Evolutionary conservation across 208 protist species (phyloP).

Genomic region (Acanthamoeba castellanii): DNA sequence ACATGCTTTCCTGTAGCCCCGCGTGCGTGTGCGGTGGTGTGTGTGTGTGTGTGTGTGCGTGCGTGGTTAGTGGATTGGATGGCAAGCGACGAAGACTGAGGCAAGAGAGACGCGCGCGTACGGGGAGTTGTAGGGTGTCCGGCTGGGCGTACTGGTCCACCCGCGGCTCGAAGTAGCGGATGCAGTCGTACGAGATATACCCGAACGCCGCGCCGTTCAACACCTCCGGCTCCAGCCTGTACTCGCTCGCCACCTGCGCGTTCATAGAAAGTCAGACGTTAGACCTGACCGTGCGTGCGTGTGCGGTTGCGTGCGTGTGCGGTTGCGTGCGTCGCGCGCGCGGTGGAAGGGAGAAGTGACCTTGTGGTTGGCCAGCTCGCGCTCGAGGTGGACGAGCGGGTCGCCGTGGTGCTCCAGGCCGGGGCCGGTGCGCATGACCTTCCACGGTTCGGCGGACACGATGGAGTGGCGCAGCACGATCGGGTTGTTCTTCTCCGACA

Average conservation of each 20-base stretch:
- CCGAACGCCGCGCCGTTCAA: slow-evolving; percentile 76
- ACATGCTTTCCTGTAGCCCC: slow-evolving; percentile 80
- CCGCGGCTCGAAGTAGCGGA: slow-evolving; percentile 75
- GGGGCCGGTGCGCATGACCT: slow-evolving; percentile 46
- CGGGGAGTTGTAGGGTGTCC: not conserved
- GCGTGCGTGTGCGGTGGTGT: too few species aligned
- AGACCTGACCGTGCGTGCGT: not conserved
- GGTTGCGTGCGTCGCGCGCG: not conserved
- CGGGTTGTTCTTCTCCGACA: slow-evolving; percentile 56
- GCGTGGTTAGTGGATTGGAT: not conserved
- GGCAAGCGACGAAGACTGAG: not conserved
- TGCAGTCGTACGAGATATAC: slow-evolving; percentile 84
- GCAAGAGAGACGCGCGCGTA: not conserved
- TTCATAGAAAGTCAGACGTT: too few species aligned
- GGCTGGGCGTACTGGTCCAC: slow-evolving; percentile 45
- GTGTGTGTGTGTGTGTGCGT: not conserved
- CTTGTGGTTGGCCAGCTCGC: slow-evolving; percentile 59
- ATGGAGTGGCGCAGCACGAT: slow-evolving; percentile 40
- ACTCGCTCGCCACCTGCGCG: slow-evolving; percentile 5
- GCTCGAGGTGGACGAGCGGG: slow-evolving; percentile 8
- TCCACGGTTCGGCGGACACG: slow-evolving; percentile 63
- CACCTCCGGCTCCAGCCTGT: slow-evolving; percentile 58
- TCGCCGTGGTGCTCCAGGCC: slow-evolving; percentile 13
- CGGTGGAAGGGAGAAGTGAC: not conserved
- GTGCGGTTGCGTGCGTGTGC: not conserved